phyloP scores from a whole-genome alignment of 108 stramenopile genomes.

The Skeletonema tropicum region DNA sequence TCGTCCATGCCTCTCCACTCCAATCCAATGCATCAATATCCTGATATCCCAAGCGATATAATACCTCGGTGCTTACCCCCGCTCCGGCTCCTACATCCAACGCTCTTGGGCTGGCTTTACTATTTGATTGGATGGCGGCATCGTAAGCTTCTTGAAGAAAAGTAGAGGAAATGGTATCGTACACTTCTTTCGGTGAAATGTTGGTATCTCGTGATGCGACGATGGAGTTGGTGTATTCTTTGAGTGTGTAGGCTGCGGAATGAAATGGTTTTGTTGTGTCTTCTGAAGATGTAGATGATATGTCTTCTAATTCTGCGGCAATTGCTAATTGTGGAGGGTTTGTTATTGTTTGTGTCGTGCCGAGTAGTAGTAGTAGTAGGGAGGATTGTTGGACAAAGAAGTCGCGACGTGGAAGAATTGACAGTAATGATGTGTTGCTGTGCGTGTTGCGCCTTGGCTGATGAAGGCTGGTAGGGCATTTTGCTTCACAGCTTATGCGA shows the following conservation, averaged over 20 bases:
- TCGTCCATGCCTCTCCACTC: slow-evolving; percentile 76
- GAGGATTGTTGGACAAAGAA: neutral
- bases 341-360: neutral
- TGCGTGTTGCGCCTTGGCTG: neutral
- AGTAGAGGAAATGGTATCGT: slow-evolving; percentile 63
- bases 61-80: slow-evolving; percentile 78
- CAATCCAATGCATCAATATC: slow-evolving; percentile 86
- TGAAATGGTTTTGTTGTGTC: slow-evolving; percentile 27
- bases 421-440: neutral
- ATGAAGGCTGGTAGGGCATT: too few relatives aligned
- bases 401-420: slow-evolving; percentile 3
- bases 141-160: slow-evolving; percentile 25
- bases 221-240: slow-evolving; percentile 82
- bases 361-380: neutral
- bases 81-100: slow-evolving; percentile 89
- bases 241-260: slow-evolving; percentile 40
- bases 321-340: neutral
- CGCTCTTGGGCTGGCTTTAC: slow-evolving; percentile 21
- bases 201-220: slow-evolving; percentile 86
- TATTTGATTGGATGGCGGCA: neutral
- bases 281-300: neutral
- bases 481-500: too few relatives aligned
- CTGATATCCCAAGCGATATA: slow-evolving; percentile 73
- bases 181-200: slow-evolving; percentile 84
- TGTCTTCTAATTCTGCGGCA: too few relatives aligned